A percentile compares a stretch with the other conserved stretches of the same genome.
Conservation (phyloP, 345 rosid species). For the Durio zibethinus region DNA sequence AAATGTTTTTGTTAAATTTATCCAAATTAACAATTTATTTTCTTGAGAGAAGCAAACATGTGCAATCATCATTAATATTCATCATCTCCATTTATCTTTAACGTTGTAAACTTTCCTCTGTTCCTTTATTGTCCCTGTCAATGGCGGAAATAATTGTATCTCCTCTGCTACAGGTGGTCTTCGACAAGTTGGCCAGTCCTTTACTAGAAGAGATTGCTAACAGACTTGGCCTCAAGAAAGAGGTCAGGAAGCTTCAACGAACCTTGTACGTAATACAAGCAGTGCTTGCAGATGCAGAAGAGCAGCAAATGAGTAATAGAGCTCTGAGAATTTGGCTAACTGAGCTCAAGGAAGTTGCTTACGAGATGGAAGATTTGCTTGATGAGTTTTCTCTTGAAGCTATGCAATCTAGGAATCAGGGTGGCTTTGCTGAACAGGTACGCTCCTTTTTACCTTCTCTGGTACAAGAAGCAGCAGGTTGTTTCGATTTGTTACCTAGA, state of each 20-base stretch:
- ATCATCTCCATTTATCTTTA: not conserved
- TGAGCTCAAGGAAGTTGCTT: slow-evolving; percentile 3
- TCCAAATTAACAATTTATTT: not conserved
- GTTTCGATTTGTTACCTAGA: slow-evolving; percentile 1
- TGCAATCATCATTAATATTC: not conserved
- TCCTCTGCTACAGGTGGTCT: slow-evolving; percentile 5
- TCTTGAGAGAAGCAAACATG: not conserved
- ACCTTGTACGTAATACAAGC: not conserved
- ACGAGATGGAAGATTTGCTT: slow-evolving; percentile 21
- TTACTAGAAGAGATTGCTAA: slow-evolving; percentile 2
- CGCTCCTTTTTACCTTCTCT: slow-evolving; percentile 7
- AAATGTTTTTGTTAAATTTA: not conserved
- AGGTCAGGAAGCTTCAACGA: slow-evolving; percentile 6
- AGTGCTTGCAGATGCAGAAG: slow-evolving; percentile 16
- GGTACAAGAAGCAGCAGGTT: not conserved
- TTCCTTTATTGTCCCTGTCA: not conserved
- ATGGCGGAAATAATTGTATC: not conserved
- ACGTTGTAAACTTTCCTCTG: not conserved
- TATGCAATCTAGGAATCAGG: not conserved
- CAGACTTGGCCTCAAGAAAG: slow-evolving; percentile 4
- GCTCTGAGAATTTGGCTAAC: slow-evolving; percentile 7
- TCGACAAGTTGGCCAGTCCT: not conserved
- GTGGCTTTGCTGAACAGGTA: slow-evolving; percentile 14
- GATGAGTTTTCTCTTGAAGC: slow-evolving; percentile 24
- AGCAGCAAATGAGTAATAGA: not conserved